Base-by-base conservation (phyloP, 1,139 yeast species). In the Nakaseomyces glabratus region DNA sequence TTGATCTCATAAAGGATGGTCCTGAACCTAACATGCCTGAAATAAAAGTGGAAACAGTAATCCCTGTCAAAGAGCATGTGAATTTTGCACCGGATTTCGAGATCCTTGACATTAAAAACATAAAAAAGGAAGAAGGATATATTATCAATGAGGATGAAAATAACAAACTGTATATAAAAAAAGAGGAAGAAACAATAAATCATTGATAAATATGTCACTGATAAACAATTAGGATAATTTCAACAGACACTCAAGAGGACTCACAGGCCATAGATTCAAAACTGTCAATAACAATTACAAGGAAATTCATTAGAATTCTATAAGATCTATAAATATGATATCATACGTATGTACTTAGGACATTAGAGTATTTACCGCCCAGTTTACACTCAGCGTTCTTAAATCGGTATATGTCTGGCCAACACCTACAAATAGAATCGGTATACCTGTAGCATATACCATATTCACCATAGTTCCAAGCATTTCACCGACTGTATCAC, bases 361-460 rank as follows among this genome's bases (percentile, higher is more conserved):
- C 78, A 86, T 78, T 46, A 90, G 65, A 68, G 82, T 76, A 43
- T 80, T 78, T 14, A 93, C 97, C 0, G 95, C 95, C 78, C 93
- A 79, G 43, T 79, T 85, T 11, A 88, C 95, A 53, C 93, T 82
- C 48, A 90, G 66, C n/a, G 95, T 78, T 57, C 95, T 76, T 43
- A 90, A 68, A 59, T 90, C 98, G 0, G 98, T 90, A 51, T 93
- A 90, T 2, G 94, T 90, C 63, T 90, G 98, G 8, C 98, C 98
- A 2, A 90, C 86, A 19, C 98, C 98, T 37, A 90, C 93, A 61
- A 90, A 90, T 47, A 90, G 66, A 30, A 90, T 93, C 0, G 98
- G 98, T 14, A 90, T 93, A 25, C 86, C 86, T 0, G 98, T 90
- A 4, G 96, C 90, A 68, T 82, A 84, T 2, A 93, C 95, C 95